Evolutionary conservation across 352 stramenopile species (phyloP), one percentile per base, ranked within the genome.

Genomic region (Pythium insidiosum): DNA sequence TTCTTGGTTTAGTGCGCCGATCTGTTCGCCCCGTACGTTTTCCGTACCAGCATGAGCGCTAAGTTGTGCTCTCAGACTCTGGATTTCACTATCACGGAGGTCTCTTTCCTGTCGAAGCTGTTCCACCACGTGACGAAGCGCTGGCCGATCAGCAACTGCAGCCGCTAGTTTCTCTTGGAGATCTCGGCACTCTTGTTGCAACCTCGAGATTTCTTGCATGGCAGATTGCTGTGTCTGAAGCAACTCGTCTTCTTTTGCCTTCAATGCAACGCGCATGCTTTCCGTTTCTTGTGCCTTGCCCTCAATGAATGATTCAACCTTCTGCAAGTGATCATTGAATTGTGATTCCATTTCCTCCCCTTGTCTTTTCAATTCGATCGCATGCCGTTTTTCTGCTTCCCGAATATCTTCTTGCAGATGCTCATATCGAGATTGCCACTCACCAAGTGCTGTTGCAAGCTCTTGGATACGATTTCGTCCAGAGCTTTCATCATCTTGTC

Each of bases 101-200:
- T 80, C 72, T 6, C 84, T 41, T 20, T 82, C 69, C 45, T 81
- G 62, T 16, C 66, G 43, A 44, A 51, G 62, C 43, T 75, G 60
- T 6, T 88, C 68, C 10, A 84, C 34, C 39, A 85, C 72, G 11
- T 57, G 62, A n/a, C 65, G 68, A 23, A 86, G 45, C 2, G 59
- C 49, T 33, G 71, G 66, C 35, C 57, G 57, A 13, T 57, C 54
- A 18, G 36, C 35, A 23, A 62, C 43, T 5, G 47, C 43, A 12
- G 35, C 18, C 0, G 41, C 50, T 15, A 62, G 23, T 26, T 53
- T 43, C 2, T 35, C 26, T 1, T 57, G 29, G 5, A 31, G 22
- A n/a, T 57, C n/a, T n/a, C n/a, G n/a, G n/a, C n/a, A n/a, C n/a
- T n/a, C n/a, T n/a, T n/a, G n/a, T n/a, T n/a, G n/a, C n/a, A n/a